Percentiles rank a stretch among this genome's conserved stretches.
Conservation (phyloP, 2,329 filamentous ascomycete species). For the Xylaria sp. region DNA sequence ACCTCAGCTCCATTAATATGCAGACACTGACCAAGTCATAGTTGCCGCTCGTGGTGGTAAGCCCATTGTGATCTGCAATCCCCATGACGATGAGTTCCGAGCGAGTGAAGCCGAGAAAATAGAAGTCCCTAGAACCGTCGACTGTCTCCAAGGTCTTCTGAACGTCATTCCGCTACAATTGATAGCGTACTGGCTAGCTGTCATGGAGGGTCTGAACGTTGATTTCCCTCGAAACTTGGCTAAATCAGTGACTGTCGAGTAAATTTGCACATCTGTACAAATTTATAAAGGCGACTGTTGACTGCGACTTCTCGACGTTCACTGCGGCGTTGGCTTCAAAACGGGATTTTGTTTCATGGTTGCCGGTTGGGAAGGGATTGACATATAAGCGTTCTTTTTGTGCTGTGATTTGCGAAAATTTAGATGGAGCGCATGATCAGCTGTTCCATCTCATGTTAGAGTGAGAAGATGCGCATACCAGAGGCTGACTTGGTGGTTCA, state of each 20-base stretch:
- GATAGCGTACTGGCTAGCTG: slow-evolving; percentile 98
- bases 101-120: slow-evolving; percentile 93
- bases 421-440: slow-evolving; percentile 30
- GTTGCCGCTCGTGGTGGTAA: slow-evolving; percentile 96
- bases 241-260: slow-evolving; percentile 99
- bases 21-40: slow-evolving; percentile 52
- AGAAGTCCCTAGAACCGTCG: slow-evolving; percentile 94
- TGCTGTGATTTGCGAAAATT: slow-evolving; percentile 39
- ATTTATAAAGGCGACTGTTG: slow-evolving; percentile 28
- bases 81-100: slow-evolving; percentile 87
- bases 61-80: slow-evolving; percentile 98
- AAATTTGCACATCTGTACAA: slow-evolving; percentile 54
- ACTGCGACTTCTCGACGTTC: slow-evolving; percentile 37
- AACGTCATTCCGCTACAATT: slow-evolving; percentile 98
- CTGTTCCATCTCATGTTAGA: slow-evolving; percentile 24
- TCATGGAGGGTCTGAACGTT: slow-evolving; percentile 94
- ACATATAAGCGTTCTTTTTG: slow-evolving; percentile 41
- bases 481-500: slow-evolving; percentile 9
- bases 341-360: slow-evolving; percentile 39
- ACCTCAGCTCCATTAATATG: background rate
- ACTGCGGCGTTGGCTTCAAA: slow-evolving; percentile 44
- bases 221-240: slow-evolving; percentile 99
- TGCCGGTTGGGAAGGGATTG: slow-evolving; percentile 41
- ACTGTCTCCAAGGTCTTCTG: slow-evolving; percentile 93
- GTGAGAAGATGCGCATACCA: slow-evolving; percentile 22